Evolutionary conservation across 805 yeast genomes (phyloP), one percentile per base, ranked within the genome.

Genomic region (Metschnikowia aberdeeniae): DNA sequence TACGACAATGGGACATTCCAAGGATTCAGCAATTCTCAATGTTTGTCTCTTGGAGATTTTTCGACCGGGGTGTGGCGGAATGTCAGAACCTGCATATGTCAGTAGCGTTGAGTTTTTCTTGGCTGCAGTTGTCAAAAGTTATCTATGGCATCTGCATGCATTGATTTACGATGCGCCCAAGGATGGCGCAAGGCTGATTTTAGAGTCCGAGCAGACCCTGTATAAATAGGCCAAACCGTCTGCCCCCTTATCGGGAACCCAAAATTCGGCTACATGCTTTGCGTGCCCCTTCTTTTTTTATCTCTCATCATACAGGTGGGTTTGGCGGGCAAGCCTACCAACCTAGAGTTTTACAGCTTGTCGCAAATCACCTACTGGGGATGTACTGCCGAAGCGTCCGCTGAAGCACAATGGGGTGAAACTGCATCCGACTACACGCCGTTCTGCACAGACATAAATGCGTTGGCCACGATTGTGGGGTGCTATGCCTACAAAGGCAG

Each of bases 401-500:
- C 14, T n/a, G 36, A 44, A 3, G 42, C 49, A 7, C 19, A 44
- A 10, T 51, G 42, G 34, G 40, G 48, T 13, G 26, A 24, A 9
- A 34, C 12, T 7, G 38, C 27, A 2, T 24, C 41, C 14, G 52
- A 51, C 36, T 49, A 38, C 29, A 38, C 50, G 6, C 43, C 44
- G 5, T 49, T 46, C 26, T 51, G 55, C 30, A 41, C 44, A 2
- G 40, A 40, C 31, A 46, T 42, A 4, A 51, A 46, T 11, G 55
- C 55, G 33, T 41, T 51, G 32, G 48, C 53, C 20, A 43, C 55
- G 6, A 17, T 51, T 29, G 42, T 34, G 9, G 51, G 53, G 13
- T 51, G 55, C 28, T 49, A 36, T 30, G 40, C 39, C 2, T 43
- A 33, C 11, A 36, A 39, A 28, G 44, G 40, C 6, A 34, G 51